Evolutionary conservation across 2,329 filamentous ascomycete genomes (phyloP).

Genomic region (Paecilomyces sp.): DNA sequence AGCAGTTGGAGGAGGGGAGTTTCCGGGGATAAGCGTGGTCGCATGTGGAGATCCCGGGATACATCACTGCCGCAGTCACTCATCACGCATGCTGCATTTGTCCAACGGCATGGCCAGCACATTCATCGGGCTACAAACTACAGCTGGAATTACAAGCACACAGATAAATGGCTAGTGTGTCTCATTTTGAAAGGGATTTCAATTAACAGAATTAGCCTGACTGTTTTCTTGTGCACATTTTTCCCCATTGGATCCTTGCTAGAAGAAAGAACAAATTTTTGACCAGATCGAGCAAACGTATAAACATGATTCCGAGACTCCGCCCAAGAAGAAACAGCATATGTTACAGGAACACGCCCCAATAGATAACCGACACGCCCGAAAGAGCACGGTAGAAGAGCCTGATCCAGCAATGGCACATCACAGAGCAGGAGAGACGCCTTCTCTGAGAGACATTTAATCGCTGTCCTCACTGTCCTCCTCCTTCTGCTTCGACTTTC

Average conservation of each 20-base stretch:
- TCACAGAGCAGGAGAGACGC: slow-evolving; percentile 8
- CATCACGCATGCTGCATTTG: not conserved
- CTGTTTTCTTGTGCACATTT: not conserved
- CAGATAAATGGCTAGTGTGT: no score
- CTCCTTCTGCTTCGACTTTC: slow-evolving; percentile 77
- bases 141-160: no score
- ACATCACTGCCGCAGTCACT: not conserved
- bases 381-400: slow-evolving; percentile 1
- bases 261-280: slow-evolving; percentile 16
- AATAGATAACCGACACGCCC: slow-evolving; percentile 6
- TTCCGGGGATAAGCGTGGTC: not conserved
- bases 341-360: slow-evolving; percentile 33
- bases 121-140: not conserved
- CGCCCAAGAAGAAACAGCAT: slow-evolving; percentile 22
- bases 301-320: slow-evolving; percentile 31
- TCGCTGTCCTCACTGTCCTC: slow-evolving; percentile 56
- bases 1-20: not conserved
- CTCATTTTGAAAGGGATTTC: not conserved
- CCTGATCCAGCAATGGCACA: slow-evolving; percentile 5
- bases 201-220: not conserved
- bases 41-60: slow-evolving; percentile 4
- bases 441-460: slow-evolving; percentile 21
- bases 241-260: slow-evolving; percentile 5
- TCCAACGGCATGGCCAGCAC: not conserved
- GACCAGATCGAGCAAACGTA: slow-evolving; percentile 4